Percentiles rank a stretch among this genome's conserved stretches.
phyloP scores from a whole-genome alignment of 1,284 basidiomycete genomes.

The Sanghuangporus weigelae region DNA sequence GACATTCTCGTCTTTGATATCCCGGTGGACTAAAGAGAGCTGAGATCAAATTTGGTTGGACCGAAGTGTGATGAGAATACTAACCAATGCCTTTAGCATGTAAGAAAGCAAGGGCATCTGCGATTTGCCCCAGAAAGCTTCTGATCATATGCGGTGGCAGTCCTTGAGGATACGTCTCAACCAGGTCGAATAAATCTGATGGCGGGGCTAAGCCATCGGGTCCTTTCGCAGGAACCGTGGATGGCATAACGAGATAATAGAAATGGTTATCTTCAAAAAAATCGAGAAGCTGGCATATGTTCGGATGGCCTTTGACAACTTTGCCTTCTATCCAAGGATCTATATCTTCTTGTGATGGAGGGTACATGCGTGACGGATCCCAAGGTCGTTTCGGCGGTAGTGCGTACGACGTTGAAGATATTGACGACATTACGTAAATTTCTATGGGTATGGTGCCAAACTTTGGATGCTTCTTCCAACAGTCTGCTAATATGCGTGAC shows the following conservation, averaged over 20 bases:
- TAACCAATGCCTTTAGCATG: conserved; percentile 85
- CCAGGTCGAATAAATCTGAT: conserved; percentile 91
- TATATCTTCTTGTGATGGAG: conserved; percentile 28
- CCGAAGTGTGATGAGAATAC: conserved; percentile 21
- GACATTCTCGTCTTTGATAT: conserved; percentile 99
- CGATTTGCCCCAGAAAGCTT: conserved; percentile 89
- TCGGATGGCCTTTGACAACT: conserved; percentile 78
- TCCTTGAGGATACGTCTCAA: conserved; percentile 86
- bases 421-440: conserved; percentile 95
- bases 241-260: conserved; percentile 87
- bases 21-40: conserved; percentile 76
- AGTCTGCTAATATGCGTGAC: conserved; percentile 95
- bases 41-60: conserved; percentile 6
- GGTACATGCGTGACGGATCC: conserved; percentile 57
- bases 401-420: conserved; percentile 70
- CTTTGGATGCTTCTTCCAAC: conserved; percentile 96
- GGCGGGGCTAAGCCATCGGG: conserved; percentile 50
- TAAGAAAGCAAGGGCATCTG: conserved; percentile 87
- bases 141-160: conserved; percentile 74
- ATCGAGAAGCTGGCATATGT: conserved; percentile 90
- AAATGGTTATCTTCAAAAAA: conserved; percentile 98
- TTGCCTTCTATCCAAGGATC: conserved; percentile 60
- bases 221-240: conserved; percentile 52
- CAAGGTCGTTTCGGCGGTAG: conserved; percentile 72
- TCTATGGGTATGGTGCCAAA: conserved; percentile 98